Base-by-base conservation (phyloP, 352 stramenopile genomes). In the Globisporangium middletonii region DNA sequence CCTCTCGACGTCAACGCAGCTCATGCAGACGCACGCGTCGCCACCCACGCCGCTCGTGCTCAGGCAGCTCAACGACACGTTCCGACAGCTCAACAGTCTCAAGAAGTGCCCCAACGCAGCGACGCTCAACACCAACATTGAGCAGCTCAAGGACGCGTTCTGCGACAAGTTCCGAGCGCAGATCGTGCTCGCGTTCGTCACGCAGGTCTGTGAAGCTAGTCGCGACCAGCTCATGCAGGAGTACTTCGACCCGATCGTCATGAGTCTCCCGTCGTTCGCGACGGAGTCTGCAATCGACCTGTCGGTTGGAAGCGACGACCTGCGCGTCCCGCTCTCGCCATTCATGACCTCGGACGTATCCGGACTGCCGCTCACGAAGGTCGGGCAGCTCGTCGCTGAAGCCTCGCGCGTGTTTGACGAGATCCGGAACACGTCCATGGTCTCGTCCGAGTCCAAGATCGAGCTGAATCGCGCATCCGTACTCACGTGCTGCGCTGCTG, bases 401-500 rank as follows among this genome's bases (percentile, higher is more conserved):
- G 79, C 75, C 11, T 67, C 67, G 41, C 57, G 65, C 4, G 73
- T 67, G 4, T 88, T 85, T 59, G 73, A 87, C 54, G 63, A 79
- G 37, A 75, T 86, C 49, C 71, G 67, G 52, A 87, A 85, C 48
- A 73, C 77, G 23, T 90, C 79, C 0, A 86, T 83, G 62, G 62
- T 88, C 33, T 85, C 77, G 8, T 90, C 79, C 13, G 79, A 88
- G 64, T 86, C 77, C 30, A 86, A 86, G 43, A 77, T 90, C 43
- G 64, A 80, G 33, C 50, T 90, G 15, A 64, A 75, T 48, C 68
- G 76, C 0, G 66, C 79, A 1, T 47, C 69, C 0, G 74, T 90
- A 1, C 69, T 88, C 18, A 83, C 75, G 19, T 66, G 47, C 16
- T 87, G 73, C 55, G 62, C 62, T 16, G 55, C 41, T 1, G 77